Percentiles rank a stretch among this genome's conserved stretches.
Evolutionary conservation across 306 rosid genomes (phyloP).

Genomic region (Vigna trinervia): DNA sequence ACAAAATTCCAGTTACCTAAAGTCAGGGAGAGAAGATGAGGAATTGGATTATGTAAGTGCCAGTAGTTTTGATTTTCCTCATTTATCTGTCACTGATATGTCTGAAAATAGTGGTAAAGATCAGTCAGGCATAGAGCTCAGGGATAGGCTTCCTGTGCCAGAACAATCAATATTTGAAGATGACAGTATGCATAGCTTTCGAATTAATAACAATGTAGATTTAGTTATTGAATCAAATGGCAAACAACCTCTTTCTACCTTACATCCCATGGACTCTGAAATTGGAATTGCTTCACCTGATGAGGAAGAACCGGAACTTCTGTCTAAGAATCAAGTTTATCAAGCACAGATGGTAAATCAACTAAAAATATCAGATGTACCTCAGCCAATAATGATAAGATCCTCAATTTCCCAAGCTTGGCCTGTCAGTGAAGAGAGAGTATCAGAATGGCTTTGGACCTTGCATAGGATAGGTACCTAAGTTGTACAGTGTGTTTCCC

Average conservation of each 20-base stretch:
- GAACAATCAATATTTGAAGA: conserved; percentile 58
- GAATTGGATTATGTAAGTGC: conserved; percentile 55
- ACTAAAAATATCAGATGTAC: conserved; percentile 76
- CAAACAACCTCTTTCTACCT: conserved; percentile 52
- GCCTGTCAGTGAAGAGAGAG: conserved; percentile 63
- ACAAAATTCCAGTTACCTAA: conserved; percentile 55
- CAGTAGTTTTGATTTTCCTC: conserved; percentile 71
- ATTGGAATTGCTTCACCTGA: conserved; percentile 62
- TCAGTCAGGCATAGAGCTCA: conserved; percentile 47
- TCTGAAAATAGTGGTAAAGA: conserved; percentile 62
- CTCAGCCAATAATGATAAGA: conserved; percentile 57
- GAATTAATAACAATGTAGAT: conserved; percentile 72
- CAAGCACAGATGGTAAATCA: conserved; percentile 55
- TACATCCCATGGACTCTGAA: conserved; percentile 57
- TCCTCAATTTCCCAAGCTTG: conserved; percentile 55
- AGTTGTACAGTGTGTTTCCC: conserved; percentile 14
- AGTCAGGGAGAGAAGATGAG: conserved; percentile 58
- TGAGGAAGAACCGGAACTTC: conserved; percentile 53
- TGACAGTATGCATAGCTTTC: conserved; percentile 76
- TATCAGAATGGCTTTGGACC: conserved; percentile 98
- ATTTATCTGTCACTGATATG: conserved; percentile 68
- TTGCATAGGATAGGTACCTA: conserved; percentile 85
- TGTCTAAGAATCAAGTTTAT: conserved; percentile 46
- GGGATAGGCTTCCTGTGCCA: conserved; percentile 47
- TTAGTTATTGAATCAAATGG: conserved; percentile 70